Conservation (phyloP, 176 grass and related monocot genomes). For the Microstegium vimineum region DNA sequence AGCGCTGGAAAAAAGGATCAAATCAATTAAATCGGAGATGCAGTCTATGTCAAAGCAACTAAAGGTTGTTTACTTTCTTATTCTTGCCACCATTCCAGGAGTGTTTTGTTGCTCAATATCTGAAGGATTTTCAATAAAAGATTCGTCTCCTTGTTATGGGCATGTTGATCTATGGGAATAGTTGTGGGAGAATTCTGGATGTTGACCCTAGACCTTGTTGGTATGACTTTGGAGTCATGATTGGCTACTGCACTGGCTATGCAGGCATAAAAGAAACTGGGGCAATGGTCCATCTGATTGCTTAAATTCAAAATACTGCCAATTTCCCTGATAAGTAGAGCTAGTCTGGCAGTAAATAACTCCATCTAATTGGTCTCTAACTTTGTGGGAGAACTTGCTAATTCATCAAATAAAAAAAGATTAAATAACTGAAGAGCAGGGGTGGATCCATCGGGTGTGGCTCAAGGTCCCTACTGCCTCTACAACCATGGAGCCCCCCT, state of each 20-base stretch:
- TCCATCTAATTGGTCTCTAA: not conserved
- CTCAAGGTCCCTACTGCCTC: not conserved
- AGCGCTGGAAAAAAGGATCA: slow-evolving; percentile 76
- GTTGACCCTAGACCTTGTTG: not conserved
- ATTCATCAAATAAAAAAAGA: not conserved
- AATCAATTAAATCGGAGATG: slow-evolving; percentile 81
- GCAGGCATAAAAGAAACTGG: not conserved
- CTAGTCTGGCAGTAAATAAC: not conserved
- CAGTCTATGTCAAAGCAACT: slow-evolving; percentile 80
- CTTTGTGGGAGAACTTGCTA: not conserved
- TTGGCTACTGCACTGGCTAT: not conserved
- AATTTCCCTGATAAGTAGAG: not conserved
- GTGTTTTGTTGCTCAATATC: no score
- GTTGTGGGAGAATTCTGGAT: not conserved
- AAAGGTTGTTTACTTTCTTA: slow-evolving; percentile 62
- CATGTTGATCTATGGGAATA: not conserved
- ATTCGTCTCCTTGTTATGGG: no score
- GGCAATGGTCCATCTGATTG: not conserved
- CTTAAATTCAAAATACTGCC: not conserved
- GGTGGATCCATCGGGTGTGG: not conserved
- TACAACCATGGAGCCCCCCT: not conserved
- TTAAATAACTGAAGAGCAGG: not conserved
- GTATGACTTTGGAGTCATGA: not conserved
- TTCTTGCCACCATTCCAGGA: not conserved
- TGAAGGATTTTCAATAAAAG: no score